Evolutionary conservation across 768 basidiomycete species (phyloP).

Genomic region (Boletellus emodensis): DNA sequence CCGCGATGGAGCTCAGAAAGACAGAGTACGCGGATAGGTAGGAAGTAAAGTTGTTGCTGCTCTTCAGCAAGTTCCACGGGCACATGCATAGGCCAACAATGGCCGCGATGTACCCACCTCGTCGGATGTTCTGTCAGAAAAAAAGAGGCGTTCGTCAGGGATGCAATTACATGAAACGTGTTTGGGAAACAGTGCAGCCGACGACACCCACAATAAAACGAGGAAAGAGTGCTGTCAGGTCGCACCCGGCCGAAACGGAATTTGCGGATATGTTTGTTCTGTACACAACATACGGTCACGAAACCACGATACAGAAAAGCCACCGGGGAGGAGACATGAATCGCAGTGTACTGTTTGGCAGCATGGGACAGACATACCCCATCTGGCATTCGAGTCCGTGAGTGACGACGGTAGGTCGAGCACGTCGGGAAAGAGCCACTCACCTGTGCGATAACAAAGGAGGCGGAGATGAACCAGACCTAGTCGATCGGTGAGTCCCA

Average conservation of each 20-base stretch:
- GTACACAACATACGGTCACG: conserved; percentile 9
- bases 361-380: conserved; percentile 19
- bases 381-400: conserved; percentile 17
- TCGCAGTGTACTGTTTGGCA: conserved; percentile 13
- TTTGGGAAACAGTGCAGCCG: neutral
- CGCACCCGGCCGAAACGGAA: conserved; percentile 78
- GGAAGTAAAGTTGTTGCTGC: conserved; percentile 71
- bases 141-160: neutral
- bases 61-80: conserved; percentile 73
- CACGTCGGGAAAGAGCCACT: conserved; percentile 2
- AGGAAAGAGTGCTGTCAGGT: conserved; percentile 74
- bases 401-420: conserved; percentile 9
- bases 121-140: conserved; percentile 61
- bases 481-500: conserved; percentile 22
- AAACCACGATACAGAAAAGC: neutral
- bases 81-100: conserved; percentile 71
- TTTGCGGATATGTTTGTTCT: conserved; percentile 82
- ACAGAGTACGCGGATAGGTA: conserved; percentile 82
- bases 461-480: conserved; percentile 76
- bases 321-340: conserved; percentile 1
- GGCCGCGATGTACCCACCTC: conserved; percentile 82
- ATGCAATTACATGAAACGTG: neutral
- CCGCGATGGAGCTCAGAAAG: conserved; percentile 76
- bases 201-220: conserved; percentile 57
- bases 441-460: conserved; percentile 77